Evolutionary conservation across 352 stramenopile genomes (phyloP), one percentile per base, ranked within the genome.

Genomic region (Pythium volutum): DNA sequence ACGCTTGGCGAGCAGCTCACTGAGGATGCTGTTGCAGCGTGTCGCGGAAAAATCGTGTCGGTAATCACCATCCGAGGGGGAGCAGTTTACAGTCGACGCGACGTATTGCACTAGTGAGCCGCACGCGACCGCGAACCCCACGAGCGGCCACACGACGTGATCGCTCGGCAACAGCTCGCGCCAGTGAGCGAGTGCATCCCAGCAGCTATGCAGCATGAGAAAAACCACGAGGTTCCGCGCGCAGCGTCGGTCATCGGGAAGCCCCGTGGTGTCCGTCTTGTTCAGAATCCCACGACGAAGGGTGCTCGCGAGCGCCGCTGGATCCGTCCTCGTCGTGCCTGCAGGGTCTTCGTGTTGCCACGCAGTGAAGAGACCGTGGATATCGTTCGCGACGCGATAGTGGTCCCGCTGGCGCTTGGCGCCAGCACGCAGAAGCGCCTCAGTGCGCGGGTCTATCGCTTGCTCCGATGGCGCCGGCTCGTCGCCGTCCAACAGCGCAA

Each of bases 121-220:
- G 31, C 75, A 87, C 20, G 65, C 68, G 12, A 77, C 34, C 7
- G 75, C 79, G 66, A 91, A 82, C 20, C 84, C 71, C 7, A 88
- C 39, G 1, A 59, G 50, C 12, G 50, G 41, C 15, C 59, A 50
- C 4, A 50, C 29, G 8, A 10, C 43, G 31, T 59, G 49, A 14
- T 55, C 59, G 0, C 18, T 42, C 3, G 59, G 33, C 31, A 59
- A 22, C 14, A 64, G 27, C 18, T 39, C 42, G 77, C 16, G 70
- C 64, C 75, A 87, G 23, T 84, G 66, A 15, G 64, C 64, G 1
- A 91, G 63, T 7, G 75, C 62, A 33, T 85, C 73, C 76, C 79
- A 89, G 39, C 68, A 82, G 31, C 72, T 78, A 59, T 89, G 73
- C 7, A 70, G 62, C 41, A 77, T 64, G 50, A 76, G 83, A 58